Evolutionary conservation across 2,329 filamentous ascomycete species (phyloP).

Genomic region (Paecilomyces sp.): DNA sequence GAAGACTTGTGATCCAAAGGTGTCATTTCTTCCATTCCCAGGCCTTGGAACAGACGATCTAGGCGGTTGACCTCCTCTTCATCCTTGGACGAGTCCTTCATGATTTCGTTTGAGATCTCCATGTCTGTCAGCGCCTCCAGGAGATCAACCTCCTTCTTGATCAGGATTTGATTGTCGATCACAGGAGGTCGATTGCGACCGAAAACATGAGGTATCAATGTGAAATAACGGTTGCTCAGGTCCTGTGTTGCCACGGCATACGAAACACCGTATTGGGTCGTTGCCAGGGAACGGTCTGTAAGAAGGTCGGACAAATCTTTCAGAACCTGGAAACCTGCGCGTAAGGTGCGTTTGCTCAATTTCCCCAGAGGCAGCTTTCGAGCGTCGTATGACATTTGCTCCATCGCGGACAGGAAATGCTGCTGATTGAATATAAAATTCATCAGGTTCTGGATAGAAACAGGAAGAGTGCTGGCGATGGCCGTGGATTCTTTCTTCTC

Average conservation of each 20-base stretch:
- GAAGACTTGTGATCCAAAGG: constrained; percentile 50
- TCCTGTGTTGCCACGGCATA: constrained; percentile 45
- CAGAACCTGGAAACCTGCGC: constrained; percentile 65
- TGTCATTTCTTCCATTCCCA: constrained; percentile 71
- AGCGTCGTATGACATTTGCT: constrained; percentile 37
- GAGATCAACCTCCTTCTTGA: constrained; percentile 72
- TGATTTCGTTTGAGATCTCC: constrained; percentile 71
- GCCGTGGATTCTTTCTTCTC: constrained; percentile 28
- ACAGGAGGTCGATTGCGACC: constrained; percentile 66
- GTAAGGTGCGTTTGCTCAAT: constrained; percentile 70
- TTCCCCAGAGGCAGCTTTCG: constrained; percentile 78
- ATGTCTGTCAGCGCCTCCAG: constrained; percentile 77
- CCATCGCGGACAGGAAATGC: constrained; percentile 55
- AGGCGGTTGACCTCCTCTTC: constrained; percentile 54
- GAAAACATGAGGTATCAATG: constrained; percentile 73
- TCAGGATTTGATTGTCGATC: constrained; percentile 47
- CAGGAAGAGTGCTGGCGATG: constrained; percentile 51
- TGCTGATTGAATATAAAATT: constrained; percentile 75
- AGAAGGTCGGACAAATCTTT: constrained; percentile 67
- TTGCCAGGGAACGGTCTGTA: constrained; percentile 44
- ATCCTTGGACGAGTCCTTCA: constrained; percentile 57
- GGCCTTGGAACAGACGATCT: constrained; percentile 64
- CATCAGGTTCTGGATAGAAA: constrained; percentile 61
- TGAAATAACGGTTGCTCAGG: constrained; percentile 73
- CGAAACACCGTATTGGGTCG: constrained; percentile 34